Percentiles rank a stretch among this genome's conserved stretches.
phyloP scores from a whole-genome alignment of 306 rosid species.

The Geum urbanum region DNA sequence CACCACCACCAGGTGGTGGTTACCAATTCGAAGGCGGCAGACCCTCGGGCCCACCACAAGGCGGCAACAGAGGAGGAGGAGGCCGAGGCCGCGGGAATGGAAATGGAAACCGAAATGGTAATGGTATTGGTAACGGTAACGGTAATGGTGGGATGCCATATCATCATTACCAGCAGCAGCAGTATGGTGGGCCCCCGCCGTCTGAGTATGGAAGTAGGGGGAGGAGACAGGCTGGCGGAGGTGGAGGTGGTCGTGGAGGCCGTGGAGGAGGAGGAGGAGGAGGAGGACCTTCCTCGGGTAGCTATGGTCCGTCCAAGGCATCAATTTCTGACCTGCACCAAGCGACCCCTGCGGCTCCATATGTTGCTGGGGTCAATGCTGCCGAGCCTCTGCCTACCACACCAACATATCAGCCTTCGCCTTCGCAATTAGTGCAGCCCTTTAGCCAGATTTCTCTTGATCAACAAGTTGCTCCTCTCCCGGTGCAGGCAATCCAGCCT shows the following conservation, averaged over 20 bases:
- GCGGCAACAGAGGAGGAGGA: conserved; percentile 33
- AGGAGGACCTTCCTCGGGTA: no score
- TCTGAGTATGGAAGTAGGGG: conserved; percentile 69
- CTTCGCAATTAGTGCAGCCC: conserved; percentile 30
- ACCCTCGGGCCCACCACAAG: conserved; percentile 31
- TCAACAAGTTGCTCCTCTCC: conserved; percentile 30
- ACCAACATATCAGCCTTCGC: conserved; percentile 10
- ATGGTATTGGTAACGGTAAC: no score
- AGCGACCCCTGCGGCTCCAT: conserved; percentile 48
- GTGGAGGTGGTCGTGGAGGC: conserved; percentile 77
- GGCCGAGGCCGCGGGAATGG: no score
- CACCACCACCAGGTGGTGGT: conserved; percentile 40
- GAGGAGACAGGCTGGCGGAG: conserved; percentile 46
- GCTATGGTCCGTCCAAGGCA: no score
- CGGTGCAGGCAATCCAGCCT: conserved; percentile 38
- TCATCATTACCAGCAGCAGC: no score
- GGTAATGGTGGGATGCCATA: no score
- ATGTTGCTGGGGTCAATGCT: conserved; percentile 39
- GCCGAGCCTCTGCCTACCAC: conserved; percentile 16
- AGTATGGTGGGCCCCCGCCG: conserved; percentile 39
- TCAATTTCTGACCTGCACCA: no score
- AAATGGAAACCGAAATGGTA: no score
- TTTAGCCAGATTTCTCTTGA: conserved; percentile 38
- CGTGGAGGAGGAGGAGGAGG: no score
- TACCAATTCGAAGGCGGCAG: no score